phyloP scores from a whole-genome alignment of 2,329 filamentous ascomycete species.

The Hypoxylon rubiginosum region DNA sequence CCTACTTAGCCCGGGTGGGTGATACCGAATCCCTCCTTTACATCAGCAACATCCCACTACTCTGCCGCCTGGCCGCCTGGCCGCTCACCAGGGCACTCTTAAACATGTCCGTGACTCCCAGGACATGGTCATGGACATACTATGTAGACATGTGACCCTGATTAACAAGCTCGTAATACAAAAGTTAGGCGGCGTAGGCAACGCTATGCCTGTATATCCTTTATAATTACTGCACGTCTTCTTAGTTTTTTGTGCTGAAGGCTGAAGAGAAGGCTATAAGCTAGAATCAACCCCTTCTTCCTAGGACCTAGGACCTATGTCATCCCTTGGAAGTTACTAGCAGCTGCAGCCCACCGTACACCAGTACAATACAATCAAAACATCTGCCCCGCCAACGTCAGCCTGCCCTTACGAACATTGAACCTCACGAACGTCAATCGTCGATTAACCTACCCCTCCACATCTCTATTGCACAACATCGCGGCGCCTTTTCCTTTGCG shows the following conservation, averaged over 20 bases:
- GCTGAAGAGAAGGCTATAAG: too few relatives aligned
- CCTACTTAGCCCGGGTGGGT: constrained; percentile 18
- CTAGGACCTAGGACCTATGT: too few relatives aligned
- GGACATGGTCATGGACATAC: constrained; percentile 6
- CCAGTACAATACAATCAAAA: constrained; percentile 4
- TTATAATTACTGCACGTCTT: background rate
- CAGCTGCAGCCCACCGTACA: constrained; percentile 24
- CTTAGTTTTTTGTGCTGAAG: background rate
- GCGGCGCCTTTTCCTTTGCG: background rate
- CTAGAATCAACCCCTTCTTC: background rate
- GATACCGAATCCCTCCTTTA: constrained; percentile 18
- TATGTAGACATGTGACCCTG: constrained; percentile 35
- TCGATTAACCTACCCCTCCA: constrained; percentile 32
- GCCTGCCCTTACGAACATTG: too few relatives aligned
- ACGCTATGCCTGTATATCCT: background rate
- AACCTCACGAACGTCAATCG: constrained; percentile 23
- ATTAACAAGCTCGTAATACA: constrained; percentile 13
- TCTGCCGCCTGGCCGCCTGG: too few relatives aligned
- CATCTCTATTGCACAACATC: background rate
- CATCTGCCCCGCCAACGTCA: constrained; percentile 29
- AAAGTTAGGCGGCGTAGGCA: background rate
- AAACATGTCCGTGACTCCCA: constrained; percentile 30
- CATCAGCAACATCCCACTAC: constrained; percentile 35
- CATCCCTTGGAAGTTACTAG: constrained; percentile 25
- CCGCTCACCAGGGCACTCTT: background rate